Base-by-base conservation (phyloP, 306 rosid species). In the Urtica urens region DNA sequence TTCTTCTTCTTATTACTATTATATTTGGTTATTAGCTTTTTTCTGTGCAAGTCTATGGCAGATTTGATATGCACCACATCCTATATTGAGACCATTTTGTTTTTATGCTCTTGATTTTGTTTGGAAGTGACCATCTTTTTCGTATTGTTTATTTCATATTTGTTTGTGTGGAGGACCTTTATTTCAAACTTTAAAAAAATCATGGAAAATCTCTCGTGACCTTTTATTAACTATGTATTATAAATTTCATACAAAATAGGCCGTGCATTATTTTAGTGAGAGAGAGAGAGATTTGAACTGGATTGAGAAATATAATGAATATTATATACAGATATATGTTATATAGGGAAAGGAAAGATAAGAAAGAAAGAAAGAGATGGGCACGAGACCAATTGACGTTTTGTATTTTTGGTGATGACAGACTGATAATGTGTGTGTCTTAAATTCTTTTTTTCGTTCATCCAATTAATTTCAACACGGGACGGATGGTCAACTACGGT, bases 1-100 rank as follows among this genome's bases (percentile, higher is more conserved):
- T 62, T 50, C 49, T 30, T 29, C 19, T n/a, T 37, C 71, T 45
- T 47, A 60, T 62, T 6, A 6, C 19, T 41, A 8, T n/a, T 38
- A 3, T 45, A 10, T 45, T 45, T 22, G 12, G 3, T 12, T 1
- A 10, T 7, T 7, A 3, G 21, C 6, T 8, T 24, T 41, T 61
- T 24, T 24, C 19, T 15, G 44, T 45, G 39, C 64, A 28, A 28
- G 57, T 49, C 51, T 67, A 65, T 65, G 79, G 31, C 60, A 49
- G 68, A 41, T 15, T 71, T 71, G 46, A 78, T 80, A 62, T 69
- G 57, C 40, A 49, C 97, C 97, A 88, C 97, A 76, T 67, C 53
- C 73, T 69, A 52, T 40, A 47, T 13, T 20, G 62, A 58, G 69
- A 70, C 59, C 69, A 10, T 58, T 48, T 87, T 80, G 81, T 80